phyloP scores from a whole-genome alignment of 331 rosid species.

The Quercus phellos region DNA sequence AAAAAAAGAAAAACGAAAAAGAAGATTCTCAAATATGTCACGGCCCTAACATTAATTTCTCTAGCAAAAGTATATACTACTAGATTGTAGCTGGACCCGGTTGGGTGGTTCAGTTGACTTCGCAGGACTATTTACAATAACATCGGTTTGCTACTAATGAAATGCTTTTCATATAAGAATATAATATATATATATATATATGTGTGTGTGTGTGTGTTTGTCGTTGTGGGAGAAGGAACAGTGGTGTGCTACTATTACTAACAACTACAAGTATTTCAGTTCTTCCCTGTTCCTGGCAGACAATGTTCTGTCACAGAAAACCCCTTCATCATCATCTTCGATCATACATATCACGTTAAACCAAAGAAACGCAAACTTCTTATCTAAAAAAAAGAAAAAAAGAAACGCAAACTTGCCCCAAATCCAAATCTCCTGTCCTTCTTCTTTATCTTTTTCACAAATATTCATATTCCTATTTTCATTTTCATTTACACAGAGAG shows the following conservation, averaged over 20 bases:
- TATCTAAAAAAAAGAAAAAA: neutral
- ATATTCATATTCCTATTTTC: neutral
- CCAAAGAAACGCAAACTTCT: neutral
- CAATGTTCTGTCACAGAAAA: slow-evolving; percentile 3
- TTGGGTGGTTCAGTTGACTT: neutral
- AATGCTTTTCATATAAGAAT: neutral
- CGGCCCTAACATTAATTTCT: too few species aligned
- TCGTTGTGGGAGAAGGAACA: neutral
- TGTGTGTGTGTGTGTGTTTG: neutral
- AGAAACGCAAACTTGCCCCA: neutral
- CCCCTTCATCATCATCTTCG: slow-evolving; percentile 4
- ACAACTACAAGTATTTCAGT: slow-evolving; percentile 3
- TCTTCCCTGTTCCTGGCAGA: neutral
- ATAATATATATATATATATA: neutral
- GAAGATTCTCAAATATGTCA: too few species aligned
- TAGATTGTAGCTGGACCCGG: neutral
- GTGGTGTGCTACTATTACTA: neutral
- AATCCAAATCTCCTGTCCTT: neutral
- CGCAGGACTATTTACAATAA: neutral
- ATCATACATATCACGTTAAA: neutral
- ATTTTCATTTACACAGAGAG: neutral
- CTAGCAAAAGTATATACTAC: neutral
- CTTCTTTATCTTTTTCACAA: neutral
- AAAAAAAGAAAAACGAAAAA: rapidly evolving
- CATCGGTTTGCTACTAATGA: neutral